These are phyloP conservation scores for Lentinula lateritia DNA, from an alignment of 768 basidiomycete species.

Conservation along the genomic window DNA sequence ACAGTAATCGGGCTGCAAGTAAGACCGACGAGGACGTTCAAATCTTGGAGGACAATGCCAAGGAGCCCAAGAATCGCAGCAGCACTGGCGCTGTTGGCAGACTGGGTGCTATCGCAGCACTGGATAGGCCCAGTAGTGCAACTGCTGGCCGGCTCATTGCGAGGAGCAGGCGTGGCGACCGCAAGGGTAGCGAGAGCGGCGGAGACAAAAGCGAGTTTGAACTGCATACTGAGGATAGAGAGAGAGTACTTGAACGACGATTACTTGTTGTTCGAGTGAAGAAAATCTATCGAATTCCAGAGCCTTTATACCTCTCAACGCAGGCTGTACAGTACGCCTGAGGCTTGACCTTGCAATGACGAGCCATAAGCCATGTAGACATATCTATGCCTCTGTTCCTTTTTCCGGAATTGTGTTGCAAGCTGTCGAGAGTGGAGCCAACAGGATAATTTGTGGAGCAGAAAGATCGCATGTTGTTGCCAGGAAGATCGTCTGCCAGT, in stretches of 20 bases:
- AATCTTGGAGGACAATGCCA: conserved; percentile 47
- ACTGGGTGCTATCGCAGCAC: background rate
- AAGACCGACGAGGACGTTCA: background rate
- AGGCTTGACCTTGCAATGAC: background rate
- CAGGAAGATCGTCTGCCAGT: background rate
- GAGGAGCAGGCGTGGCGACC: conserved; percentile 1
- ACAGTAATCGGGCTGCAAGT: conserved; percentile 6
- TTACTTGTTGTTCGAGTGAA: background rate
- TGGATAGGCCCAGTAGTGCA: background rate
- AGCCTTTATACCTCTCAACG: background rate
- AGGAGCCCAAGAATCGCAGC: conserved; percentile 8
- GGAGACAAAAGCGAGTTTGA: conserved; percentile 4
- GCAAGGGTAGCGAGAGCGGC: background rate
- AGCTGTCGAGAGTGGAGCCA: background rate
- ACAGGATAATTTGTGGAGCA: background rate
- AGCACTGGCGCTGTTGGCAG: conserved; percentile 6
- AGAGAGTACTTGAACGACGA: conserved; percentile 4
- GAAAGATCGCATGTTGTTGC: background rate
- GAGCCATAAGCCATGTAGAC: background rate
- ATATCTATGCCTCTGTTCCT: background rate
- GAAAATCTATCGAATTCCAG: background rate
- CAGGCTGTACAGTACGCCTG: background rate
- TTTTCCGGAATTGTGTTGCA: background rate
- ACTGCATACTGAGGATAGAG: background rate
- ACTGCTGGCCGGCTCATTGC: conserved; percentile 1